These are phyloP conservation scores for Cucurbitaria berberidis DNA, from an alignment of 2,329 filamentous ascomycete species.

Conservation along the genomic window DNA sequence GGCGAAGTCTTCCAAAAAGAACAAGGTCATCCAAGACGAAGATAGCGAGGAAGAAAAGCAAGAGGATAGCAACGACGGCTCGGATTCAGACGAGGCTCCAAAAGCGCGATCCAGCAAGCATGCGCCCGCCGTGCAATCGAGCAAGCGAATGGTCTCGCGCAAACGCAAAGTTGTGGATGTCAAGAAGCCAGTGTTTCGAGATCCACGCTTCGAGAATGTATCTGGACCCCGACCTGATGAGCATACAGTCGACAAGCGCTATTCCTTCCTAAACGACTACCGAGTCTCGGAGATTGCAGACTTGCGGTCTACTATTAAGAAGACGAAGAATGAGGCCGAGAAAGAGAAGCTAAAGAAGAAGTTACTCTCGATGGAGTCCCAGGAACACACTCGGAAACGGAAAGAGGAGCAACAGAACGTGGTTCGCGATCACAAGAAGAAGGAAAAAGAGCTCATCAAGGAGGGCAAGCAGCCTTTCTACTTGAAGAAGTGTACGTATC, in stretches of 20 bases:
- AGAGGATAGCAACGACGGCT: constrained; percentile 42
- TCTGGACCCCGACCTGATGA: constrained; percentile 62
- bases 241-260: constrained; percentile 70
- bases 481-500: constrained; percentile 71
- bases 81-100: constrained; percentile 43
- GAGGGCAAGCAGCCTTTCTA: constrained; percentile 94
- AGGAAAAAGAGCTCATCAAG: constrained; percentile 83
- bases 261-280: constrained; percentile 88
- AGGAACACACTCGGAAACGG: constrained; percentile 71
- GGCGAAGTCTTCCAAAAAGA: constrained; percentile 21
- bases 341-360: constrained; percentile 75
- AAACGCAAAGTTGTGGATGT: constrained; percentile 73
- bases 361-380: constrained; percentile 79
- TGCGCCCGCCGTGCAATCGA: constrained; percentile 81
- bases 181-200: constrained; percentile 68
- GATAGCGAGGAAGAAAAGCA: constrained; percentile 33
- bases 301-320: constrained; percentile 71
- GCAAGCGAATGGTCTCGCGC: constrained; percentile 82
- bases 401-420: constrained; percentile 75
- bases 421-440: constrained; percentile 74
- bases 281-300: constrained; percentile 80
- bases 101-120: constrained; percentile 75
- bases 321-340: constrained; percentile 67
- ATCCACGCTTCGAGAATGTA: constrained; percentile 85
- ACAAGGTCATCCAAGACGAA: constrained; percentile 16